Conservation (phyloP, 768 basidiomycete species). For the Lactarius pseudohatsudake region DNA sequence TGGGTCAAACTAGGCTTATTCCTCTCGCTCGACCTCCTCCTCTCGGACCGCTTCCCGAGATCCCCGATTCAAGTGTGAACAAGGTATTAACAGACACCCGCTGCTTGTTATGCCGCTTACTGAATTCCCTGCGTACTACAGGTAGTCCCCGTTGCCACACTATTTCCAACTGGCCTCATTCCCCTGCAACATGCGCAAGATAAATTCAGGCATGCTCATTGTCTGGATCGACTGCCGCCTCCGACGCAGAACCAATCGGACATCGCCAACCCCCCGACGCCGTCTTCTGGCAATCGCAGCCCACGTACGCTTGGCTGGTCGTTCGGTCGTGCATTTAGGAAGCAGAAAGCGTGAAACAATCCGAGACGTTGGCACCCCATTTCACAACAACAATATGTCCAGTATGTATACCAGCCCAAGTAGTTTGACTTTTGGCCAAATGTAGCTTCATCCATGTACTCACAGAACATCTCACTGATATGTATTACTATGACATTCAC, state of each 20-base stretch:
- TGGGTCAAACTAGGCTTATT: not conserved
- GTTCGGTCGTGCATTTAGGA: constrained; percentile 17
- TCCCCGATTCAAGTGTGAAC: not conserved
- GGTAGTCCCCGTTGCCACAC: constrained; percentile 12
- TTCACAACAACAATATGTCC: not conserved
- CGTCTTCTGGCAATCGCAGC: constrained; percentile 3
- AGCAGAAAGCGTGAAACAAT: constrained; percentile 11
- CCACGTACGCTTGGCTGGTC: constrained; percentile 12
- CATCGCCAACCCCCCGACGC: not conserved
- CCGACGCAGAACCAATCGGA: not conserved
- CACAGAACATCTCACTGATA: not conserved
- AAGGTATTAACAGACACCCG: constrained; percentile 2
- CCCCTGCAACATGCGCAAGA: constrained; percentile 16
- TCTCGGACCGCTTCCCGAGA: not conserved
- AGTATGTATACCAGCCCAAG: not conserved
- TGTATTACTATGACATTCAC: not conserved
- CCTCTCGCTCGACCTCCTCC: not conserved
- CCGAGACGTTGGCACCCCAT: not conserved
- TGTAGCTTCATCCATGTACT: not conserved
- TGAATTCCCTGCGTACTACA: not conserved
- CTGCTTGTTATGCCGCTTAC: not conserved
- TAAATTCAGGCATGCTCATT: constrained; percentile 26
- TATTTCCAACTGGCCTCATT: constrained; percentile 19
- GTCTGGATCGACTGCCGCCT: constrained; percentile 18
- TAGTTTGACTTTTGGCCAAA: not conserved